Evolutionary conservation across 116 monocot species (phyloP).

Genomic region (Papilionanthe hybrid): DNA sequence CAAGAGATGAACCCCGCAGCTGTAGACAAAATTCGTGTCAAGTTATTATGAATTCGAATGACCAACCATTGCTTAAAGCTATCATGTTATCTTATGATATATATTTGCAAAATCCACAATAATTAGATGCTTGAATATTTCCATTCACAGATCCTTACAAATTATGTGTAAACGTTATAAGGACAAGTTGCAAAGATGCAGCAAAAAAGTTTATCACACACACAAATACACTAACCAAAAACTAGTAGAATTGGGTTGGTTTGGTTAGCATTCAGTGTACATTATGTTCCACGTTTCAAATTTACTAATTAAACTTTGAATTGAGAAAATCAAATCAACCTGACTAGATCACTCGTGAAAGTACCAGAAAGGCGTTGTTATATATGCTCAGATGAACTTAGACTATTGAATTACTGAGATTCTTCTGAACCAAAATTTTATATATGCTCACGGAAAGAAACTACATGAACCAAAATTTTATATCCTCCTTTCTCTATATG

Average conservation of each 20-base stretch:
- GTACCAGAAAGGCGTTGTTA: too few relatives aligned
- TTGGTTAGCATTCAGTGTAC: background rate
- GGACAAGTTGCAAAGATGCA: background rate
- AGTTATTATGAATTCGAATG: background rate
- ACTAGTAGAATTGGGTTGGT: too few relatives aligned
- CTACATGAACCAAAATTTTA: too few relatives aligned
- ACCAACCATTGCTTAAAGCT: background rate
- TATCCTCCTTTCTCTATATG: too few relatives aligned
- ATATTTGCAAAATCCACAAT: background rate
- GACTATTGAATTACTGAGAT: too few relatives aligned
- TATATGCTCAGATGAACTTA: too few relatives aligned
- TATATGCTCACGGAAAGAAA: too few relatives aligned
- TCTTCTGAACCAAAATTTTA: too few relatives aligned
- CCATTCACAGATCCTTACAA: background rate
- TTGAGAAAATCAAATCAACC: background rate
- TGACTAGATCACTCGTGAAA: too few relatives aligned
- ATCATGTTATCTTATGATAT: background rate
- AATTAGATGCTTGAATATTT: background rate
- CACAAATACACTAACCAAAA: too few relatives aligned
- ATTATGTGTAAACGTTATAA: background rate
- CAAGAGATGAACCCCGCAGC: conserved; percentile 65
- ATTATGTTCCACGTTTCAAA: background rate
- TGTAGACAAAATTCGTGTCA: conserved; percentile 19
- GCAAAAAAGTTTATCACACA: background rate
- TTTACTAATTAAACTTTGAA: background rate